These are phyloP conservation scores for Boletus albobrunnescens DNA, from an alignment of 1,284 basidiomycete genomes.

Conservation along the genomic window DNA sequence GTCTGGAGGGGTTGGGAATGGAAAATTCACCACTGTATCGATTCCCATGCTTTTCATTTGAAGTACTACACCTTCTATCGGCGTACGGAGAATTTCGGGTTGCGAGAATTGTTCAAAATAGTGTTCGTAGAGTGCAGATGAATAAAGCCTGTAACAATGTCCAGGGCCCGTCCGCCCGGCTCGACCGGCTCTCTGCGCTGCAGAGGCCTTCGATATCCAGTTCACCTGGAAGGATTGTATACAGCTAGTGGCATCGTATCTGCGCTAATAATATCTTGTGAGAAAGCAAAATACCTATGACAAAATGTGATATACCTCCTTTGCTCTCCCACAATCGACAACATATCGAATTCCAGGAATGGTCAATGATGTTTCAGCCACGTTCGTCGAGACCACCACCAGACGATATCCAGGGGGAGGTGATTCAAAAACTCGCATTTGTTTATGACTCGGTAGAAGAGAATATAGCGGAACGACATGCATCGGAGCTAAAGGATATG, in stretches of 20 bases:
- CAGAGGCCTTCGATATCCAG: constrained; percentile 95
- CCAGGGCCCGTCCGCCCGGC: constrained; percentile 95
- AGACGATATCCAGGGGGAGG: constrained; percentile 84
- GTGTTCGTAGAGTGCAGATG: constrained; percentile 87
- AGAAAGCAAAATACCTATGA: not conserved
- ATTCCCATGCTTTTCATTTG: constrained; percentile 99
- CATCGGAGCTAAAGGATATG: constrained; percentile 57
- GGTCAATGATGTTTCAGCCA: constrained; percentile 96
- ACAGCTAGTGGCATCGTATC: constrained; percentile 92
- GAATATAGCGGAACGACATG: constrained; percentile 95
- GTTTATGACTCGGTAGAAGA: constrained; percentile 92
- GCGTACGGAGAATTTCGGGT: constrained; percentile 94
- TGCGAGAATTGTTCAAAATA: constrained; percentile 84
- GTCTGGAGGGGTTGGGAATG: constrained; percentile 96
- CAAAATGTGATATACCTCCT: constrained; percentile 62
- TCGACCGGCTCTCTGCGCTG: constrained; percentile 90
- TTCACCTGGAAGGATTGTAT: constrained; percentile 97
- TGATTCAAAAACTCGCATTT: constrained; percentile 92
- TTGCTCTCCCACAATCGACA: constrained; percentile 93
- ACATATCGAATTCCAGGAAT: constrained; percentile 99
- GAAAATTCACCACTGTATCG: constrained; percentile 94
- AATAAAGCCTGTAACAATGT: constrained; percentile 90
- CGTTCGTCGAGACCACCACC: constrained; percentile 96
- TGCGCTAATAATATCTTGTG: constrained; percentile 63
- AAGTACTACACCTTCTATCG: constrained; percentile 94